Evolutionary conservation across 495 filamentous ascomycete species (phyloP).

Genomic region (Cladorrhinum samala): DNA sequence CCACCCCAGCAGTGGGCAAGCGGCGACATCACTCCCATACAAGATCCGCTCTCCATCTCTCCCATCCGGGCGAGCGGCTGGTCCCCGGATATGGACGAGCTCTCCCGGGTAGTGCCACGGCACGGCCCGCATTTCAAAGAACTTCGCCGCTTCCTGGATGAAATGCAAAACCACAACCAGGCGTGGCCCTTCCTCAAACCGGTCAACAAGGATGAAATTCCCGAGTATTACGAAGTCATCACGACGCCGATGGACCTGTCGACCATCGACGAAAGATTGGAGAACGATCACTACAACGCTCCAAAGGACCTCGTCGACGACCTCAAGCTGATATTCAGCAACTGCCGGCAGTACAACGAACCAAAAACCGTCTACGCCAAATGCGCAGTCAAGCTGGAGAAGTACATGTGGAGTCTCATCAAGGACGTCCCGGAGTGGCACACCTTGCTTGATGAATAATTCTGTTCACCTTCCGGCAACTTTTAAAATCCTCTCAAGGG

Average conservation of each 20-base stretch:
- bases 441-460: constrained; percentile 18
- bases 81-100: constrained; percentile 91
- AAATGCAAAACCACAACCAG: constrained; percentile 84
- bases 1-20: constrained; percentile 71
- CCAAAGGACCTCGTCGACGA: constrained; percentile 87
- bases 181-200: constrained; percentile 92
- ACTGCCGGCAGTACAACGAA: constrained; percentile 89
- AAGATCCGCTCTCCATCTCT: constrained; percentile 65
- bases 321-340: constrained; percentile 82
- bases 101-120: constrained; percentile 83
- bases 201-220: constrained; percentile 87
- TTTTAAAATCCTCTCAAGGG: too few species aligned
- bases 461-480: background rate
- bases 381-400: constrained; percentile 87
- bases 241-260: constrained; percentile 89
- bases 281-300: constrained; percentile 76
- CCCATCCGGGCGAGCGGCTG: constrained; percentile 84
- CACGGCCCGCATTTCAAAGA: constrained; percentile 92
- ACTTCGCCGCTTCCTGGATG: constrained; percentile 80
- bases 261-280: constrained; percentile 87
- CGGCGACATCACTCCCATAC: constrained; percentile 49
- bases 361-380: constrained; percentile 90
- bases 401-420: constrained; percentile 89
- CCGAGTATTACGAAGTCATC: constrained; percentile 94
- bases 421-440: constrained; percentile 90